A percentile compares a stretch with the other conserved stretches of the same genome.
Conservation (phyloP, 129 eudicot species). For the sunflower (Helianthus annuus) region HanXRQr2.0-SUNRISE NC_035445.2:171789077-171789576, state of each 20-base stretch:
- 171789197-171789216: conserved; percentile 56
- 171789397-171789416: background rate
- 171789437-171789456: conserved; percentile 4
- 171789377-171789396: conserved; percentile 83
- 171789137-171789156: conserved; percentile 59
- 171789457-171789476: background rate
- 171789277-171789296: conserved; percentile 53
- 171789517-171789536: conserved; percentile 93
- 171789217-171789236: background rate
- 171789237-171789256: background rate
- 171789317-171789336: conserved; percentile 98
- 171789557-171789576: conserved; percentile 92
- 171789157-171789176: conserved; percentile 98
- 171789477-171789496: background rate
- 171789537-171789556: conserved; percentile 85
- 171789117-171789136: conserved; percentile 11
- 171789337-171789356: conserved; percentile 92
- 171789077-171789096: background rate
- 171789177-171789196: conserved; percentile 97
- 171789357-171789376: conserved; percentile 99
- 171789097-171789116: too few species aligned
- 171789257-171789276: background rate
- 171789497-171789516: conserved; percentile 81
- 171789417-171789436: background rate
- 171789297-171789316: conserved; percentile 97